Evolutionary conservation across 495 filamentous ascomycete genomes (phyloP), one percentile per base, ranked within the genome.

Genomic region (Xylaria bambusicola): DNA sequence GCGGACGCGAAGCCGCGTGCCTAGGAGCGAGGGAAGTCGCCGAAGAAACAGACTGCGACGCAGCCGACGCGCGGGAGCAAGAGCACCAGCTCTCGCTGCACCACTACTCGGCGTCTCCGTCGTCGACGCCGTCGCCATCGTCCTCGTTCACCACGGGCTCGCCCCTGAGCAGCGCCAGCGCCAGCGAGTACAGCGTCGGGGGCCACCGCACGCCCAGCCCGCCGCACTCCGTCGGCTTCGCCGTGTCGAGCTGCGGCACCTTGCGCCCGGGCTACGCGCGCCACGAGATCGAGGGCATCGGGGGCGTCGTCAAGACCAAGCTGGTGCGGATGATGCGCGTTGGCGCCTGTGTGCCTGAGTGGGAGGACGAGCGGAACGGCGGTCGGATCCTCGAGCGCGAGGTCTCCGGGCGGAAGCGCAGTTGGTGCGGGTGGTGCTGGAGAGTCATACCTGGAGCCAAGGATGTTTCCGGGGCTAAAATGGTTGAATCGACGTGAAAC

Each of bases 281-380:
- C 26, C 90, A 93, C 68, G 92, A 97, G 72, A 86, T 95, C 62
- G 90, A 94, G 65, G 92, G 92, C 3, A 84, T 96, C 31, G 92
- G 92, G 13, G 92, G 92, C 0, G 79, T 85, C 9, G 83, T 96
- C 47, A 96, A 93, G 79, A 88, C 86, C 58, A 93, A 90, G 73
- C 74, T 85, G 7, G 88, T 90, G 71, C 86, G 87, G 62, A 84
- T 87, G 65, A 84, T 93, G 13, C 77, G 80, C 58, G 84, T 97
- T 1, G 92, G 92, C 13, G 88, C 88, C 18, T 91, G 87, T 59
- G 92, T 96, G 31, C 85, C 84, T 53, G 89, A 93, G 66, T 89
- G 84, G 73, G 88, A 90, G 58, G 90, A 94, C 70, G 92, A 94
- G 76, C 79, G 83, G 48, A 84, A 84, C 26, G 78, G 69, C 44